phyloP scores from a whole-genome alignment of 306 rosid species.

The Fagus crenata region DNA sequence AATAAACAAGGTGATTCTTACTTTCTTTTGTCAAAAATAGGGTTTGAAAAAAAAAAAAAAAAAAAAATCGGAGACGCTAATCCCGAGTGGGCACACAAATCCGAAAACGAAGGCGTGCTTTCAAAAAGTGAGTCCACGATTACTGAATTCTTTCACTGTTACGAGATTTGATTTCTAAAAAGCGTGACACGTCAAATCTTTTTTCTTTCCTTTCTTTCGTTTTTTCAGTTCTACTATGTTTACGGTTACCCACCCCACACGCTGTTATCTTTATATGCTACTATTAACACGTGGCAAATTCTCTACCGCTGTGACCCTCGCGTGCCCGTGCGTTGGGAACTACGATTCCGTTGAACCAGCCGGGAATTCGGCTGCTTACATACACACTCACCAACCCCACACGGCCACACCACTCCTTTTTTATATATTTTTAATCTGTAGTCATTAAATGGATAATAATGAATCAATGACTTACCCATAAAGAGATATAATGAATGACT shows the following conservation, averaged over 20 bases:
- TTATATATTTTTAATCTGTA: neutral
- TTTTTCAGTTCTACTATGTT: no score
- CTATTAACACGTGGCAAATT: neutral
- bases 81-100: neutral
- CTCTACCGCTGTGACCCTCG: neutral
- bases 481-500: no score
- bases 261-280: neutral
- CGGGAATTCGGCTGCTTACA: constrained; percentile 38
- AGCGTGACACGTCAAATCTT: neutral
- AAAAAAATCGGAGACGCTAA: neutral
- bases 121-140: neutral
- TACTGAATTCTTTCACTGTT: neutral
- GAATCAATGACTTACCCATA: no score
- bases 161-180: no score
- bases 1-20: no score
- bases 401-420: neutral
- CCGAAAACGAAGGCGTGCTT: constrained; percentile 8
- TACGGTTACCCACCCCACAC: neutral
- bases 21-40: no score
- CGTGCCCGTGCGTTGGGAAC: constrained; percentile 19
- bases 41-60: no score
- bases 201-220: neutral
- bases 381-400: constrained; percentile 31
- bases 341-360: constrained; percentile 31
- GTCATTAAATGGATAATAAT: no score